A percentile compares a stretch with the other conserved stretches of the same genome.
Evolutionary conservation across 352 stramenopile species (phyloP).

Genomic region (Globisporangium splendens): DNA sequence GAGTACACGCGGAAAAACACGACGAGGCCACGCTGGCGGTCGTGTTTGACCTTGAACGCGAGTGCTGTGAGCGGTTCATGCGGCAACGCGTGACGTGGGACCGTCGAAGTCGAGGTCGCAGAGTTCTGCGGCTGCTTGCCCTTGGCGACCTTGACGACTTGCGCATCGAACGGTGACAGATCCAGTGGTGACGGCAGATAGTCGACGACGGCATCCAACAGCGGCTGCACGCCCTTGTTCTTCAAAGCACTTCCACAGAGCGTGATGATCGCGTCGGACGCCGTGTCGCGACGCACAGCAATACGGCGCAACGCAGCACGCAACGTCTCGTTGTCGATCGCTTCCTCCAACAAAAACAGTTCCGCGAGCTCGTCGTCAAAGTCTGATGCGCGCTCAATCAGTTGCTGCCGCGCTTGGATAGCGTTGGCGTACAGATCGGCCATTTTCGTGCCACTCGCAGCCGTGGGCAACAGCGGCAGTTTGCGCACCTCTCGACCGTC

Average conservation of each 20-base stretch:
- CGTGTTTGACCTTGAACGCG: conserved; percentile 80
- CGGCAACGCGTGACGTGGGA: conserved; percentile 32
- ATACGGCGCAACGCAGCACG: conserved; percentile 60
- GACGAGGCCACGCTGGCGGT: conserved; percentile 66
- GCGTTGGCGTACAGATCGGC: conserved; percentile 43
- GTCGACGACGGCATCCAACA: conserved; percentile 97
- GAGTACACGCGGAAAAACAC: conserved; percentile 95
- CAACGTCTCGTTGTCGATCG: conserved; percentile 44
- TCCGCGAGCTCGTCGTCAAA: conserved; percentile 74
- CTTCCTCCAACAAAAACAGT: conserved; percentile 70
- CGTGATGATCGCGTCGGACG: conserved; percentile 44
- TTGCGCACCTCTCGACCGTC: conserved; percentile 52
- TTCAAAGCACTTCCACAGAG: conserved; percentile 68
- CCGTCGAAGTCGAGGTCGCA: conserved; percentile 13
- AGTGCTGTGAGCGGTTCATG: conserved; percentile 54
- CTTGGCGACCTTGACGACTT: conserved; percentile 32
- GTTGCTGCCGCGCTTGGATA: conserved; percentile 34
- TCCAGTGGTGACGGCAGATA: conserved; percentile 97
- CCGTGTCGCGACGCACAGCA: conserved; percentile 40
- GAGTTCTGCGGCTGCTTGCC: conserved; percentile 24
- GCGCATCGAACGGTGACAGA: conserved; percentile 59
- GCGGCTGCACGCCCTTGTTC: conserved; percentile 93
- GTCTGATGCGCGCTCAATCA: conserved; percentile 65
- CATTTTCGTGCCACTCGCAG: conserved; percentile 33
- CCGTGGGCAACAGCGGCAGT: conserved; percentile 41